Base-by-base conservation (phyloP, 1,284 basidiomycete genomes). In the Puccinia novopanici region DNA sequence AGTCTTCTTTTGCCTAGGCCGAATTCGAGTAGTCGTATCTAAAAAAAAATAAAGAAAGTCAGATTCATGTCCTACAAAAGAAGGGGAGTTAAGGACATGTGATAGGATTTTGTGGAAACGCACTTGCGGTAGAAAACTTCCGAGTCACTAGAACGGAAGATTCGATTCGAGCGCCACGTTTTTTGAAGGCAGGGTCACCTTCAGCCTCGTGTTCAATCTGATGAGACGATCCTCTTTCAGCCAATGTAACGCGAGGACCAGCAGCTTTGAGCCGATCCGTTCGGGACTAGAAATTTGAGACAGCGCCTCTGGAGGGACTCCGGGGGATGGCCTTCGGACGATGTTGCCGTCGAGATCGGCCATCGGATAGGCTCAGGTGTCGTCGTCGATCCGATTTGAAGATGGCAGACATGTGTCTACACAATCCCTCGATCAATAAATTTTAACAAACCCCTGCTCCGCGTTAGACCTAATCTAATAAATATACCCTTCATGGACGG, bases 81-180 rank as follows among this genome's bases (percentile, higher is more conserved):
- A 34, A 68, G n/a, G 79, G n/a, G n/a, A n/a, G n/a, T n/a, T n/a
- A n/a, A 52, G 30, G 54, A 13, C 27, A 50, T 17, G 9, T 30
- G 37, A 67, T 9, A 67, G 34, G 37, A 37, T 9, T n/a, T 30
- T 13, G 34, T 42, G 27, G 13, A 68, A n/a, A 79, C 87, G 82
- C 85, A 94, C 92, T 94, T 94, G 84, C 89, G 90, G 86, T 94
- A 98, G 85, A 97, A 98, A 0, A 89, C 90, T 86, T 95, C 93
- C 6, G 92, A 92, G 84, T 95, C 92, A 19, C 89, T 89, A 8
- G 90, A 30, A 90, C 88, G 9, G 87, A 87, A 86, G 78, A 40
- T 77, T 89, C 87, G 75, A 85, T 87, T 81, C 90, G 89, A 27
- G 93, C 91, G 15, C 94, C 93, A 75, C 93, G 88, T 86, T 91